phyloP scores from a whole-genome alignment of 805 yeast genomes.

The Candida ortonii region DNA sequence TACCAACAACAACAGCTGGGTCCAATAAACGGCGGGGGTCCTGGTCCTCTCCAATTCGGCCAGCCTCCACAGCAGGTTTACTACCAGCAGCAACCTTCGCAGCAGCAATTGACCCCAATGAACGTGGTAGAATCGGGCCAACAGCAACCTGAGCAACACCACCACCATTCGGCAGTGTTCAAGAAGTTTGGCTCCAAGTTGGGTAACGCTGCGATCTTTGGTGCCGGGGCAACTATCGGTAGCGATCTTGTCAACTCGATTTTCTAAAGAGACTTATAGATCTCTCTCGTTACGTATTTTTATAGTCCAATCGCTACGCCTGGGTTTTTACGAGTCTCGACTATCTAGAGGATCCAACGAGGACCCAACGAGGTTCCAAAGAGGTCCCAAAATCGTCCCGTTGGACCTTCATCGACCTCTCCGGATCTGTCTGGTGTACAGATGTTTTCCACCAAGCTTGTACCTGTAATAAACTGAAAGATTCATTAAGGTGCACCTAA shows the following conservation, averaged over 20 bases:
- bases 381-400: too few relatives aligned
- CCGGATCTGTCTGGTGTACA: too few relatives aligned
- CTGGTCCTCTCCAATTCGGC: conserved; percentile 3
- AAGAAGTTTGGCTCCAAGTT: conserved; percentile 79
- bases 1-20: conserved; percentile 24
- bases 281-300: too few relatives aligned
- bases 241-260: conserved; percentile 78
- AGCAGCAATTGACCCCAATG: conserved; percentile 21
- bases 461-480: too few relatives aligned
- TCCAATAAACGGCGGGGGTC: too few relatives aligned
- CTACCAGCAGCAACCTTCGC: conserved; percentile 19
- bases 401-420: too few relatives aligned
- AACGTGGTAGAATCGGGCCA: conserved; percentile 21
- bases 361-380: too few relatives aligned
- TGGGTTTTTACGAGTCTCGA: too few relatives aligned
- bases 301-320: too few relatives aligned
- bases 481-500: too few relatives aligned
- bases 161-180: conserved; percentile 28
- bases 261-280: conserved; percentile 37
- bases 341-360: too few relatives aligned
- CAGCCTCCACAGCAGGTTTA: conserved; percentile 17
- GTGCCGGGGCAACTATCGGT: conserved; percentile 97
- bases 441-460: too few relatives aligned
- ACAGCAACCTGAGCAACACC: conserved; percentile 19
- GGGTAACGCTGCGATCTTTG: conserved; percentile 94